Conservation (phyloP, 2,329 filamentous ascomycete genomes). For the Bipolaris oryzae region DNA sequence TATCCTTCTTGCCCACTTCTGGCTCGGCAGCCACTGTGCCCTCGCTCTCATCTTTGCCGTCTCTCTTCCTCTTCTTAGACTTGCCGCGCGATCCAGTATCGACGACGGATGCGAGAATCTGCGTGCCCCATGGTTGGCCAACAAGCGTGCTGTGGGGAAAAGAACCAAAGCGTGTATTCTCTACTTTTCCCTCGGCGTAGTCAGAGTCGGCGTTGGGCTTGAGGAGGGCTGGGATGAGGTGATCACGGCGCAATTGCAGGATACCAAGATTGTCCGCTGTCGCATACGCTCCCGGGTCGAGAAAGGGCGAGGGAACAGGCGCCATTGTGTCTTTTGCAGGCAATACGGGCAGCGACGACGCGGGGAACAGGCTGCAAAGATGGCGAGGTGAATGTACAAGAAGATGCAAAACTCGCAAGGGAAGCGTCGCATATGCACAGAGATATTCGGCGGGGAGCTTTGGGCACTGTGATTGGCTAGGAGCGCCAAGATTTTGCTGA, state of each 20-base stretch:
- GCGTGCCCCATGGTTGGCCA: conserved; percentile 84
- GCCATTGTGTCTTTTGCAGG: conserved; percentile 25
- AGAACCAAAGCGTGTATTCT: conserved; percentile 94
- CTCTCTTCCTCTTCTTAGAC: conserved; percentile 56
- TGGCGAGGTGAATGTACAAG: conserved; percentile 5
- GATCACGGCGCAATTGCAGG: conserved; percentile 86
- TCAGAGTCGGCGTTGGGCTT: conserved; percentile 47
- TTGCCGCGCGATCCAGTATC: conserved; percentile 89
- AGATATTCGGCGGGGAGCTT: conserved; percentile 34
- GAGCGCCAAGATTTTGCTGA: conserved; percentile 31
- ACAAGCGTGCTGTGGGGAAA: conserved; percentile 62
- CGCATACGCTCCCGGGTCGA: conserved; percentile 70
- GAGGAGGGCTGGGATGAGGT: conserved; percentile 74
- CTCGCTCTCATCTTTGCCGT: conserved; percentile 42
- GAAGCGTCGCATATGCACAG: conserved; percentile 19
- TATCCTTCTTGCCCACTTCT: conserved; percentile 42
- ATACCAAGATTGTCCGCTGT: conserved; percentile 74
- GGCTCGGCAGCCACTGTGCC: conserved; percentile 20
- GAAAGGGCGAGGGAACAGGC: conserved; percentile 71
- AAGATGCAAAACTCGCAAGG: conserved; percentile 6
- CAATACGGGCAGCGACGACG: not conserved
- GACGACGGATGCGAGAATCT: conserved; percentile 86
- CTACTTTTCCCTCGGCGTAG: conserved; percentile 56
- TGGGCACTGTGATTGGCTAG: conserved; percentile 32
- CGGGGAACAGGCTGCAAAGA: not conserved